Percentiles rank a stretch among this genome's conserved stretches.
These are phyloP conservation scores for Sphaerobolus stellatus DNA, from an alignment of 1,284 basidiomycete species.

Conservation along the genomic window DNA sequence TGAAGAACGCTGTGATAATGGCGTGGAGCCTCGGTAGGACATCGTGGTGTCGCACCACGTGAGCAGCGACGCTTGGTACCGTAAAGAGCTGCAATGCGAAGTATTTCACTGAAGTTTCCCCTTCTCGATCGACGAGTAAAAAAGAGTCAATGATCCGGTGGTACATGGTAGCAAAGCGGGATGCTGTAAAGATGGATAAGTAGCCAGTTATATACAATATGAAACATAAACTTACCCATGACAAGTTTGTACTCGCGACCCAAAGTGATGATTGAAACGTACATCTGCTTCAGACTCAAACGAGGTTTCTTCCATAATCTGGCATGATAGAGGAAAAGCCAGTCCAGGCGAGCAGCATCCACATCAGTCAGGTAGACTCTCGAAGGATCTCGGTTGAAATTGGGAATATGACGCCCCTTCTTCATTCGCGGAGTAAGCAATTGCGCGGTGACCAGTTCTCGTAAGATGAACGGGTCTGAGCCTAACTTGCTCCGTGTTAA, in stretches of 20 bases:
- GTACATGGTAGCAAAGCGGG: slow-evolving; percentile 83
- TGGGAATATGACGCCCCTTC: slow-evolving; percentile 38
- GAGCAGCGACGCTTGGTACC: slow-evolving; percentile 77
- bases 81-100: slow-evolving; percentile 91
- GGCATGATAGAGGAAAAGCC: slow-evolving; percentile 76
- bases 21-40: slow-evolving; percentile 76
- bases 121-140: slow-evolving; percentile 87
- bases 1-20: slow-evolving; percentile 87
- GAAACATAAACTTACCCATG: slow-evolving; percentile 54
- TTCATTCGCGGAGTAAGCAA: slow-evolving; percentile 61
- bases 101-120: slow-evolving; percentile 90
- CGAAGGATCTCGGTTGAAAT: slow-evolving; percentile 29
- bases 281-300: slow-evolving; percentile 77
- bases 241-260: slow-evolving; percentile 75
- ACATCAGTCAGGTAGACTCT: slow-evolving; percentile 51
- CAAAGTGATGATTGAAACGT: slow-evolving; percentile 74
- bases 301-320: slow-evolving; percentile 84
- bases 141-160: slow-evolving; percentile 87
- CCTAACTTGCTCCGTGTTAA: slow-evolving; percentile 72
- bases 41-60: slow-evolving; percentile 73
- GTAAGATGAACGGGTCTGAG: slow-evolving; percentile 63
- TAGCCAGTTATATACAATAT: slow-evolving; percentile 8
- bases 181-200: slow-evolving; percentile 47
- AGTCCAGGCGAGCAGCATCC: slow-evolving; percentile 65
- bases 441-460: slow-evolving; percentile 71